Evolutionary conservation across 352 stramenopile genomes (phyloP).

Genomic region (Pythium coloratum): DNA sequence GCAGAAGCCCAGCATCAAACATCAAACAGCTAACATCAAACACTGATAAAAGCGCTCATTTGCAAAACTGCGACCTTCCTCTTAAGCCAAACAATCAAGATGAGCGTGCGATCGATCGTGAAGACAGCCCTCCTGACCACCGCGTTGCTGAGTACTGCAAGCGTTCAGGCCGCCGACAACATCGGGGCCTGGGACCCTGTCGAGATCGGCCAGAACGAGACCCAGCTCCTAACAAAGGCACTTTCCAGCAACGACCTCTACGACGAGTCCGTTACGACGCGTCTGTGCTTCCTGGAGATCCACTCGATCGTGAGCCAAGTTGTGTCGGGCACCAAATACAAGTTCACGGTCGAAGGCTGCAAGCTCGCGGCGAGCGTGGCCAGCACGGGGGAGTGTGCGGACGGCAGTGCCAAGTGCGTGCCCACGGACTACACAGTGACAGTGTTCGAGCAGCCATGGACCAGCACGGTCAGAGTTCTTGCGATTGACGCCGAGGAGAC

Average conservation of each 20-base stretch:
- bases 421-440: neutral
- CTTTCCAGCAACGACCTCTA: constrained; percentile 28
- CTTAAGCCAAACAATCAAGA: neutral
- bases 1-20: neutral
- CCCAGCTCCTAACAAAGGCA: constrained; percentile 17
- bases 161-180: neutral
- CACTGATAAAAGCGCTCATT: neutral
- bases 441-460: neutral
- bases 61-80: neutral
- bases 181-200: constrained; percentile 1
- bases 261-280: constrained; percentile 14
- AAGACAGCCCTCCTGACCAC: neutral
- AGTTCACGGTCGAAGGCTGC: constrained; percentile 29
- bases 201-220: constrained; percentile 9
- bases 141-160: neutral
- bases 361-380: constrained; percentile 9
- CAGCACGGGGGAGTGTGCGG: neutral
- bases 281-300: constrained; percentile 37
- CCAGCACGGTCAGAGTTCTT: neutral
- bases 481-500: neutral
- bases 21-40: neutral
- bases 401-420: neutral
- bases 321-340: constrained; percentile 37
- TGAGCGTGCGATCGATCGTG: neutral
- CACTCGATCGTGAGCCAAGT: constrained; percentile 31